Evolutionary conservation across 78 protist species (phyloP), one percentile per base, ranked within the genome.

Genomic region (Mantamonas sphyraenae): DNA sequence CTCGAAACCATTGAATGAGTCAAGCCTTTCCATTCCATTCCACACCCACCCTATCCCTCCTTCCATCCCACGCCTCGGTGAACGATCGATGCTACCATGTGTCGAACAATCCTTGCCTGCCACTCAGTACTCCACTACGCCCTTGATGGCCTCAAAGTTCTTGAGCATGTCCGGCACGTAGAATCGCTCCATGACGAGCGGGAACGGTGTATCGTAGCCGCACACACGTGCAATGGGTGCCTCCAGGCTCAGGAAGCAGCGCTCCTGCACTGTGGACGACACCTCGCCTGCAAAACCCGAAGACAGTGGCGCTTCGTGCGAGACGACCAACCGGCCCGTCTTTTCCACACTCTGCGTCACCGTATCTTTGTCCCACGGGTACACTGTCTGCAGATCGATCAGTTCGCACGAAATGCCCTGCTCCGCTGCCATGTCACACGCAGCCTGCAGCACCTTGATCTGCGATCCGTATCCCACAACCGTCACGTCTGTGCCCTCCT

Each of bases 131-230:
- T 77, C 35, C 12, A 84, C 55, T 5, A 70, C 69, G 50, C 71
- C 69, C 77, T 85, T 86, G 81, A 90, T 87, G 17, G 91, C 91
- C 56, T 84, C 95, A 33, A 77, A 83, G 37, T 62, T 60, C 76
- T 90, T 88, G 59, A 81, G 58, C 45, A 72, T 90, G 77, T 95
- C 94, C 9, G 96, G 96, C n/a, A 91, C 39, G 59, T 90, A 84
- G 58, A 74, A 9, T 61, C 68, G 66, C 68, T 95, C 98, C 70
- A 82, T 82, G 40, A 87, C 80, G 57, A 95, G 88, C 37, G 98
- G 98, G 88, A 93, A 95, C 30, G 96, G 98, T 1, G 96, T 90
- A 79, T 92, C 97, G 56, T 76, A 80, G 38, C 98, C 96, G 71
- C 93, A 85, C 19, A 94, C 91, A 26, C 98, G 81, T 65, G 59